These are phyloP conservation scores for Cytospora chrysosperma DNA, from an alignment of 2,329 filamentous ascomycete species.

Conservation along the genomic window DNA sequence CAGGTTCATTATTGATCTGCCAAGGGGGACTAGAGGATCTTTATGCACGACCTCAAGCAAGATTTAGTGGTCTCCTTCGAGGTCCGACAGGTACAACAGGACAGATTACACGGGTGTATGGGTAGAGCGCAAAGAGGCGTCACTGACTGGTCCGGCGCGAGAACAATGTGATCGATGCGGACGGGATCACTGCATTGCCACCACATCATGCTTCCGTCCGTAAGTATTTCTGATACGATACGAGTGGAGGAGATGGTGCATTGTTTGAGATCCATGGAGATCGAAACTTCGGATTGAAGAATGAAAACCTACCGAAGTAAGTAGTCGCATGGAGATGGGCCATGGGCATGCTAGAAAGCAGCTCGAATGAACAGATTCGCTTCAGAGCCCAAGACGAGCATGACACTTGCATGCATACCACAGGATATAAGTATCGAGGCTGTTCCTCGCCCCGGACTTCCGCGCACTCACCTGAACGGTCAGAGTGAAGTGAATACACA, in stretches of 20 bases:
- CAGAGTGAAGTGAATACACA: not conserved
- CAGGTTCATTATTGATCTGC: not conserved
- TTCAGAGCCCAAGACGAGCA: not conserved
- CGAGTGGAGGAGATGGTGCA: not conserved
- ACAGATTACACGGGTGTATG: constrained; percentile 6
- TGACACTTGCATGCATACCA: not conserved
- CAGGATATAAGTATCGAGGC: not conserved
- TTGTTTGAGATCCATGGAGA: too few species aligned
- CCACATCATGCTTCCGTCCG: constrained; percentile 15
- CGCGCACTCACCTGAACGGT: not conserved
- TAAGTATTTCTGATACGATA: constrained; percentile 5
- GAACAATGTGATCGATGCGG: not conserved
- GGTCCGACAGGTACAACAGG: constrained; percentile 19
- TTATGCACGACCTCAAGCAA: constrained; percentile 2
- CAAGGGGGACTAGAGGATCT: not conserved
- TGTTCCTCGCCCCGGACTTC: not conserved
- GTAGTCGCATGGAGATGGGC: not conserved
- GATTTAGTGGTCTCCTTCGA: not conserved
- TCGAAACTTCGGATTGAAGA: too few species aligned
- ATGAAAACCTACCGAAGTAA: too few species aligned
- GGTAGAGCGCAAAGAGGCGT: not conserved
- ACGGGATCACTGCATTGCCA: constrained; percentile 15
- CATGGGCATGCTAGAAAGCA: not conserved
- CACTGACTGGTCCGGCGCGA: not conserved
- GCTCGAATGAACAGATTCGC: not conserved